Base-by-base conservation (phyloP, 306 rosid species). In the Casuarina equisetifolia region DNA sequence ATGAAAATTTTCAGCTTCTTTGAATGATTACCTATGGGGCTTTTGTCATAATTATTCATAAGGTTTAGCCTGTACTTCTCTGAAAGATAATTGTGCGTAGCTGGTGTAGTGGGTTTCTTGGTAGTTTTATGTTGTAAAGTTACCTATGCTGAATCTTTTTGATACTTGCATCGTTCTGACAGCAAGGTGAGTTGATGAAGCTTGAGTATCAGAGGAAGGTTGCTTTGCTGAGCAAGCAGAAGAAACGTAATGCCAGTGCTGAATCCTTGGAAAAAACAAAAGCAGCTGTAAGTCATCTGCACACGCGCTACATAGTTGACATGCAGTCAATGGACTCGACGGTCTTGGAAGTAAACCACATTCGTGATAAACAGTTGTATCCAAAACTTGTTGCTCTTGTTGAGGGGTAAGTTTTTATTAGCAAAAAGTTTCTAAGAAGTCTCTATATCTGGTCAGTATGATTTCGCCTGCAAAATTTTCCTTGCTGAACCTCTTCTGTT, bases 311-410 rank as follows among this genome's bases (percentile, higher is more conserved):
- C 77, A 89, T 92, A 46, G 97, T 90, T 54, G 97, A 92, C 81
- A 90, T 92, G 97, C 97, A 92, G 83, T 92, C 96, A 2, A 86
- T 92, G 96, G 97, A 92, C 75, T 90, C 97, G 1, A 92, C 97
- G 0, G 94, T 90, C 74, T 89, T 87, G 42, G 97, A 92, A 84
- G 96, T 92, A 48, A 89, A 90, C 77, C 85, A 84, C 52, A 79
- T 92, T 13, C 96, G 97, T 35, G 97, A 92, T 76, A 85, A 87
- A 17, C 97, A 92, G 69, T 58, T 92, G 84, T 90, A 90, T 85
- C 94, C 96, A 0, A 92, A 86, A 78, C 94, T 92, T 69, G 91
- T 92, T 71, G 70, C 83, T 88, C 94, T 92, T 54, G 94, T 77
- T 57, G 74, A 70, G 2, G 92, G 86, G 97, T 90, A 85, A 84